These are phyloP conservation scores for Apiospora phragmitis DNA, from an alignment of 2,329 filamentous ascomycete species.

Conservation along the genomic window DNA sequence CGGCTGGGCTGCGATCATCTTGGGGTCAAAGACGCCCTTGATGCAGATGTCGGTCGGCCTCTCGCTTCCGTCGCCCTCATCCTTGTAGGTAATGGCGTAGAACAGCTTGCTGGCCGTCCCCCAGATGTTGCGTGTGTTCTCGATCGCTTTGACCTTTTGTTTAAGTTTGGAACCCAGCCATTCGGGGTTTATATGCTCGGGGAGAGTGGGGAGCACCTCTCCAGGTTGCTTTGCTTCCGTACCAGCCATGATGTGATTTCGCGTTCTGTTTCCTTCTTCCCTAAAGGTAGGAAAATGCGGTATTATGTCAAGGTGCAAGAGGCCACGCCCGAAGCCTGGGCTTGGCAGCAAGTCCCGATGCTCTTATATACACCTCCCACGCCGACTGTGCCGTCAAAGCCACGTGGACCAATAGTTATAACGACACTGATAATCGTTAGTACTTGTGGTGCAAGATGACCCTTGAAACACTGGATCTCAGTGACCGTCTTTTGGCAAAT, in stretches of 20 bases:
- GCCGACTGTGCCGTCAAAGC: neutral
- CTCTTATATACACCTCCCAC: neutral
- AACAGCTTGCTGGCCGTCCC: constrained; percentile 32
- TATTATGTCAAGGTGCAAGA: neutral
- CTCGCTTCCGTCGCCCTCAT: constrained; percentile 17
- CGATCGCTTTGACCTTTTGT: constrained; percentile 26
- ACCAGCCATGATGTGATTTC: neutral
- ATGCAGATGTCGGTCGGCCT: constrained; percentile 32
- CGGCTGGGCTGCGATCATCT: constrained; percentile 33
- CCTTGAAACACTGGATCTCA: neutral
- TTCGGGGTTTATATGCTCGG: constrained; percentile 24
- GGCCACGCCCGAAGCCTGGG: neutral
- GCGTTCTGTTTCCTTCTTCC: neutral
- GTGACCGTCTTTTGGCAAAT: neutral
- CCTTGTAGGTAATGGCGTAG: constrained; percentile 24
- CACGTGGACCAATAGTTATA: neutral
- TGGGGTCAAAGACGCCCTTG: constrained; percentile 40
- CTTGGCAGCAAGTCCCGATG: neutral
- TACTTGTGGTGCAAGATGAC: neutral
- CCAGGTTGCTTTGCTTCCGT: neutral
- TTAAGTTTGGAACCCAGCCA: constrained; percentile 30
- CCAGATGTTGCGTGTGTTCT: constrained; percentile 23
- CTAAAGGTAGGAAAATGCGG: too few relatives aligned
- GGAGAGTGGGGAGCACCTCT: constrained; percentile 25
- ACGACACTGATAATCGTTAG: too few relatives aligned